Evolutionary conservation across 306 rosid species (phyloP), one percentile per base, ranked within the genome.

Genomic region (Acmispon strigosus): DNA sequence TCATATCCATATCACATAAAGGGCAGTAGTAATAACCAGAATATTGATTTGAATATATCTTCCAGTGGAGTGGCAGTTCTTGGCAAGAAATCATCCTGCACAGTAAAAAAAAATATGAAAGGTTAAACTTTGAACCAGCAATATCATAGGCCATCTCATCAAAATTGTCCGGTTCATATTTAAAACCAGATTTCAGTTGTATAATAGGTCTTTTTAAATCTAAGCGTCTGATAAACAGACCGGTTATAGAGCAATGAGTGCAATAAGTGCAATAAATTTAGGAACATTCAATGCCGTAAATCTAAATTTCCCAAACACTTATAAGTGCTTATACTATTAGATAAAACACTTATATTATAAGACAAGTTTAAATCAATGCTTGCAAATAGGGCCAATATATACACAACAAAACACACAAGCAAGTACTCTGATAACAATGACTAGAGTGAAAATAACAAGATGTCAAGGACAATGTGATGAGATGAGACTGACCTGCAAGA

Each of bases 41-140:
- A 93, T 63, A 93, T 5, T 24, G 98, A 93, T 84, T 83, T 87
- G 86, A 90, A 93, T 72, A 93, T 90, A 61, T 93, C 98, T 80
- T 90, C 97, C 78, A 93, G 81, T 0, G 98, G 98, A 18, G 98
- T 93, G 13, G 98, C 41, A 3, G 98, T 93, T 84, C 98, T 88
- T 17, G 98, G 90, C 77, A 93, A 87, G 89, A 93, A 93, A 87
- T 93, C 98, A 77, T 90, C 98, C 98, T 93, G 79, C 78, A 53
- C 55, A 5, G 8, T 61, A 68, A 53, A 27, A 8, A 15, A 36
- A 5, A 37, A n/a, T n/a, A 1, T 7, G 17, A 39, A 54, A 42
- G 5, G 8, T 32, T 45, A 20, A 52, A 29, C 8, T 36, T 18
- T 7, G 55, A 73, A 52, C 48, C 39, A 42, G 27, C 34, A 58